phyloP scores from a whole-genome alignment of 441 rosid species.

The Adansonia rubrostipa region DNA sequence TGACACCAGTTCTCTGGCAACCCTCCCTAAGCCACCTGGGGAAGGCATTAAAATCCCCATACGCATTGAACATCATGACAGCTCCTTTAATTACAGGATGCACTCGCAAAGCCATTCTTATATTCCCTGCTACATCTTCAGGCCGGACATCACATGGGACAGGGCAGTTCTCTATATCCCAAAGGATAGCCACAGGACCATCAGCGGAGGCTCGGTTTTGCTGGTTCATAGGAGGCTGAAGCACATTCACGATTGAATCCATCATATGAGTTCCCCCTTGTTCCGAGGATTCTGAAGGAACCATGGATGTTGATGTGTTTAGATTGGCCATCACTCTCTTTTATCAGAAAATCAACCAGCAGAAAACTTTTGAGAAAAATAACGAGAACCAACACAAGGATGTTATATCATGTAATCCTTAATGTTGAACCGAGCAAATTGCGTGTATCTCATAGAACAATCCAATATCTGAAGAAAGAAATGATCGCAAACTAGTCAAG shows the following conservation, averaged over 20 bases:
- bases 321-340: constrained; percentile 46
- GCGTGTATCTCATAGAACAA: background rate
- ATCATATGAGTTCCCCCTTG: constrained; percentile 30
- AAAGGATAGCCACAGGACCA: constrained; percentile 83
- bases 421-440: background rate
- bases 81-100: constrained; percentile 86
- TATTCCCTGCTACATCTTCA: constrained; percentile 90
- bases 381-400: background rate
- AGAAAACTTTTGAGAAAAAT: background rate
- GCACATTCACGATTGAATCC: constrained; percentile 38
- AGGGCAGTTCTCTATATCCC: constrained; percentile 97
- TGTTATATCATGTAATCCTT: background rate
- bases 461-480: too few relatives aligned
- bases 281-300: constrained; percentile 41
- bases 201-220: constrained; percentile 48
- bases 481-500: background rate
- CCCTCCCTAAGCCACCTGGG: constrained; percentile 96
- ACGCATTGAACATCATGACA: constrained; percentile 83
- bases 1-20: constrained; percentile 96
- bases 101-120: constrained; percentile 85
- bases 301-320: constrained; percentile 41
- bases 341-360: constrained; percentile 30
- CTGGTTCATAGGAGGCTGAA: constrained; percentile 37
- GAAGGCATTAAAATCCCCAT: constrained; percentile 92
- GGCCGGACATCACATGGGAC: constrained; percentile 91